phyloP scores from a whole-genome alignment of 2,329 filamentous ascomycete genomes.

The Coniochaeta sp. region DNA sequence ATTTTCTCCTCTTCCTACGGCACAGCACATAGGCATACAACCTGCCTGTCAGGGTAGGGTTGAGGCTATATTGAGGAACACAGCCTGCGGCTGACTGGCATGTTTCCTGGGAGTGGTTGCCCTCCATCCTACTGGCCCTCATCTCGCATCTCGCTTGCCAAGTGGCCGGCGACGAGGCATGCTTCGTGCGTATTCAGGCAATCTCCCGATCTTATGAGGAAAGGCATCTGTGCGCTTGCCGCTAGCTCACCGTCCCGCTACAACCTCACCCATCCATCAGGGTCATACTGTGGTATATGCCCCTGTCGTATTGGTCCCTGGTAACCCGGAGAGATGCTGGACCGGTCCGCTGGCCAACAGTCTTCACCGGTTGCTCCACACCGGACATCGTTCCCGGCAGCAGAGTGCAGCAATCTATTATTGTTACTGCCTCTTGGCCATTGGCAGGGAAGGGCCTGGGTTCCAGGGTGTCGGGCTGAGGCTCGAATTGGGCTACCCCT shows the following conservation, averaged over 20 bases:
- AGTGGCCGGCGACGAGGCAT: not conserved
- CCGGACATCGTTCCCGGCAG: not conserved
- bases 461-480: not conserved
- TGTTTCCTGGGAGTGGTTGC: not conserved
- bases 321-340: not conserved
- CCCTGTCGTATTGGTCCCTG: not conserved
- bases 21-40: not conserved
- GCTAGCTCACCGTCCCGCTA: not conserved
- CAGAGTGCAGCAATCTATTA: not conserved
- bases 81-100: not conserved
- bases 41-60: not conserved
- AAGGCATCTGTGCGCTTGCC: not conserved
- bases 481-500: constrained; percentile 1
- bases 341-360: not conserved
- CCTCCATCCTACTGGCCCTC: not conserved
- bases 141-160: constrained; percentile 3
- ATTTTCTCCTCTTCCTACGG: not conserved
- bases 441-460: not conserved
- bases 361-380: constrained; percentile 1
- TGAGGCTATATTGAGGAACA: not conserved
- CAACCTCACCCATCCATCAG: not conserved
- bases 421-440: not conserved
- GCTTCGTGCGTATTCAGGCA: not conserved
- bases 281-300: not conserved
- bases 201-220: not conserved